phyloP scores from a whole-genome alignment of 2,329 filamentous ascomycete genomes.

The Colletotrichum scovillei region DNA sequence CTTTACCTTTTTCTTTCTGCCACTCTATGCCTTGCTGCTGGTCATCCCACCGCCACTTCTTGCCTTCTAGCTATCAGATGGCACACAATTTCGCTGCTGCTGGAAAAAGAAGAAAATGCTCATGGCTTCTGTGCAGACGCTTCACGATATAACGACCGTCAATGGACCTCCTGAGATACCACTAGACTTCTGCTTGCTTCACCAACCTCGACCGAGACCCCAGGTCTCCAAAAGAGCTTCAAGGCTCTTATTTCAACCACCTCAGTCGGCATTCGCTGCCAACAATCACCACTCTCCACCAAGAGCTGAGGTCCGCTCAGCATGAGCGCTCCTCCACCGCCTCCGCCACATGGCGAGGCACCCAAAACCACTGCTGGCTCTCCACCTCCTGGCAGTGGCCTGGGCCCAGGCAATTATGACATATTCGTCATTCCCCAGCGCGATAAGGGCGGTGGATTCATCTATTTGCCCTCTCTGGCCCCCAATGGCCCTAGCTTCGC shows the following conservation, averaged over 20 bases:
- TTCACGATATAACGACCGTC: conserved; percentile 45
- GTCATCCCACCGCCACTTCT: neutral
- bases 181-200: conserved; percentile 41
- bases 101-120: conserved; percentile 1
- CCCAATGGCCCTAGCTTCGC: conserved; percentile 92
- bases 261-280: neutral
- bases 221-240: conserved; percentile 1
- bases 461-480: conserved; percentile 91
- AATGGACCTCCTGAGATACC: conserved; percentile 52
- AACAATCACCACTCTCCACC: conserved; percentile 13
- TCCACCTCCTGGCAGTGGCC: conserved; percentile 59
- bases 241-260: neutral
- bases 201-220: neutral
- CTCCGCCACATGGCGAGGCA: conserved; percentile 85
- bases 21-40: neutral
- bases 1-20: conserved; percentile 6
- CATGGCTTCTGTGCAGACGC: conserved; percentile 25
- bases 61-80: neutral
- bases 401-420: conserved; percentile 93
- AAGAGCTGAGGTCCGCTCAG: conserved; percentile 38
- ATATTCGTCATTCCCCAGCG: conserved; percentile 97
- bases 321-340: conserved; percentile 77
- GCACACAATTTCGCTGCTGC: neutral
- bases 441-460: conserved; percentile 87
- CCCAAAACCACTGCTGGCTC: conserved; percentile 73